Evolutionary conservation across 2,329 filamentous ascomycete species (phyloP).

Genomic region (Lomentospora prolificans): DNA sequence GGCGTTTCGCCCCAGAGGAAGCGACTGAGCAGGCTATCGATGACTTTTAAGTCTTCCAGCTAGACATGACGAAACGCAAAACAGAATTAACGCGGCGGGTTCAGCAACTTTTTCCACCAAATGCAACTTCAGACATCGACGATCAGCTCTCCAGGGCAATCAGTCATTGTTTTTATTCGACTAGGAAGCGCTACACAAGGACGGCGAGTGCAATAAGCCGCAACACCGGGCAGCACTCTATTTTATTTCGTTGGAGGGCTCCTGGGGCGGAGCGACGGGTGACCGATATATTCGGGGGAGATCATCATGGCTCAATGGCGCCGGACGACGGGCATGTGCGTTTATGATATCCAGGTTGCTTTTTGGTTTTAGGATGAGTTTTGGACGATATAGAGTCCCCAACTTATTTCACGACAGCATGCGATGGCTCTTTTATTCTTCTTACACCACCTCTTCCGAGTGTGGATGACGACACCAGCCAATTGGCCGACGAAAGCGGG

Average conservation of each 20-base stretch:
- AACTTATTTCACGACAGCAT: not conserved
- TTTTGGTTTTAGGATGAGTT: not conserved
- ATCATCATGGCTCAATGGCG: slow-evolving; percentile 1
- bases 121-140: too few relatives aligned
- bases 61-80: not conserved
- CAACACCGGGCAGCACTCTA: not conserved
- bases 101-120: too few relatives aligned
- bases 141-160: too few relatives aligned
- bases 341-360: slow-evolving; percentile 2
- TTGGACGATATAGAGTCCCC: not conserved
- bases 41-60: not conserved
- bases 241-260: not conserved
- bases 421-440: not conserved
- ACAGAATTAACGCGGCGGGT: not conserved
- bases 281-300: not conserved
- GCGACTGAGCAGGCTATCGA: slow-evolving; percentile 5
- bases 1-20: slow-evolving; percentile 14
- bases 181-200: too few relatives aligned
- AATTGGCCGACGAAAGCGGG: too few relatives aligned
- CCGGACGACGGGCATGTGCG: slow-evolving; percentile 1
- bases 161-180: too few relatives aligned
- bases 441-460: too few relatives aligned
- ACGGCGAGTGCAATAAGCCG: too few relatives aligned
- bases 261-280: not conserved
- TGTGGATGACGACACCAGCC: too few relatives aligned